A percentile compares a stretch with the other conserved stretches of the same genome.
Conservation (phyloP, 2,329 filamentous ascomycete species). For the Diatrype stigma region DNA sequence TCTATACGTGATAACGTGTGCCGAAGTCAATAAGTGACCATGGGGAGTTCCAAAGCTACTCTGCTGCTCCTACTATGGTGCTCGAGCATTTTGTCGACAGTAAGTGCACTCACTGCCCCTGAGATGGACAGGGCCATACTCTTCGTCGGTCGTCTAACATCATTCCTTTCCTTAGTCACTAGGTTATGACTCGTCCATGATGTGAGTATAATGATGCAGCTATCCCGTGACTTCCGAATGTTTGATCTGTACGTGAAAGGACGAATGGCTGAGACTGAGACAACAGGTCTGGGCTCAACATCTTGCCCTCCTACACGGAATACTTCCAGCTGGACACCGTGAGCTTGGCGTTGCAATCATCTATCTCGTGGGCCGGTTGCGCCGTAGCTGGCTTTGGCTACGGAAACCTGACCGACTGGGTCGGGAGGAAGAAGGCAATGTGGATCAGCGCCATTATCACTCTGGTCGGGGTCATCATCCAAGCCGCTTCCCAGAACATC, state of each 20-base stretch:
- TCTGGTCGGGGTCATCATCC: conserved; percentile 18
- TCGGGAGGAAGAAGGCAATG: conserved; percentile 21
- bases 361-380: conserved; percentile 15
- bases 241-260: too few species aligned
- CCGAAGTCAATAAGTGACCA: not conserved
- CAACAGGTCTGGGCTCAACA: conserved; percentile 25
- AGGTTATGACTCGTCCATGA: conserved; percentile 30
- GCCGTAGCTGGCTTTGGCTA: too few species aligned
- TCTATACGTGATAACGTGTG: too few species aligned
- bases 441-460: conserved; percentile 12
- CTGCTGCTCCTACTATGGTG: conserved; percentile 5
- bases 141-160: too few species aligned
- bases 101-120: too few species aligned
- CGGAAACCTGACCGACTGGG: conserved; percentile 12
- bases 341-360: conserved; percentile 25
- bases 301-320: conserved; percentile 27
- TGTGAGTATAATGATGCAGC: conserved; percentile 8
- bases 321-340: conserved; percentile 31
- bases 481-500: conserved; percentile 18
- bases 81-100: conserved; percentile 3
- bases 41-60: conserved; percentile 3
- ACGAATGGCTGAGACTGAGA: too few species aligned
- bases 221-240: too few species aligned
- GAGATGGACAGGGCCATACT: too few species aligned
- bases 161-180: not conserved